Conservation (phyloP, 129 eudicot genomes). For the Helichrysum umbraculigerum region DNA sequence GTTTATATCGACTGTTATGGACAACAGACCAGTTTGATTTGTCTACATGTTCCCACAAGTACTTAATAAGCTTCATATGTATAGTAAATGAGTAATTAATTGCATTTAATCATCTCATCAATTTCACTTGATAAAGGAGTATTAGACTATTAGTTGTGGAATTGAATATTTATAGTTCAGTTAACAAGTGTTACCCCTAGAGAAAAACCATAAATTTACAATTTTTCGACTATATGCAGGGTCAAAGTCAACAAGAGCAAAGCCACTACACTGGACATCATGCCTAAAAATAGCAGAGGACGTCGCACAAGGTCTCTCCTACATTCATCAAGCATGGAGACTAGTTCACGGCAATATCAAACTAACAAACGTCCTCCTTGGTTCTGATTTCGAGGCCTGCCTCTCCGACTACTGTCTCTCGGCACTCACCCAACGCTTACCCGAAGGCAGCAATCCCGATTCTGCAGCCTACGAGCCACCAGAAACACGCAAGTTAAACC, state of each 20-base stretch:
- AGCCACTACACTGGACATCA: conserved; percentile 95
- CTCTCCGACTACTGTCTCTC: conserved; percentile 85
- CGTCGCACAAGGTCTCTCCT: conserved; percentile 82
- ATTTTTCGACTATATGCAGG: conserved; percentile 44
- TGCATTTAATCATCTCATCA: not conserved
- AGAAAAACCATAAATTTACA: not conserved
- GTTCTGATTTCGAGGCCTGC: conserved; percentile 90
- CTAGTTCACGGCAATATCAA: conserved; percentile 92
- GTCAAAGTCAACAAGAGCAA: conserved; percentile 84
- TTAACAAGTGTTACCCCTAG: not conserved
- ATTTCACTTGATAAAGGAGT: not conserved
- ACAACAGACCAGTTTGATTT: too few relatives aligned
- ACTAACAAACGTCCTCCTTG: conserved; percentile 81
- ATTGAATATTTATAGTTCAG: not conserved
- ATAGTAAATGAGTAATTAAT: too few relatives aligned
- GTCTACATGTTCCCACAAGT: too few relatives aligned
- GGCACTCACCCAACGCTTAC: conserved; percentile 32
- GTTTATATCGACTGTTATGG: too few relatives aligned
- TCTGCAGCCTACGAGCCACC: conserved; percentile 70
- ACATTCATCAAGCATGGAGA: conserved; percentile 98
- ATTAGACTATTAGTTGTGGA: not conserved
- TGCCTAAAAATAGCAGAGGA: conserved; percentile 92
- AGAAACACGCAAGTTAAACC: conserved; percentile 54
- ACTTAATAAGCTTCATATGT: too few relatives aligned
- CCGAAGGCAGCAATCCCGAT: conserved; percentile 32